Evolutionary conservation across 2,329 filamentous ascomycete species (phyloP), one percentile per base, ranked within the genome.

Genomic region (Colletotrichum horii): DNA sequence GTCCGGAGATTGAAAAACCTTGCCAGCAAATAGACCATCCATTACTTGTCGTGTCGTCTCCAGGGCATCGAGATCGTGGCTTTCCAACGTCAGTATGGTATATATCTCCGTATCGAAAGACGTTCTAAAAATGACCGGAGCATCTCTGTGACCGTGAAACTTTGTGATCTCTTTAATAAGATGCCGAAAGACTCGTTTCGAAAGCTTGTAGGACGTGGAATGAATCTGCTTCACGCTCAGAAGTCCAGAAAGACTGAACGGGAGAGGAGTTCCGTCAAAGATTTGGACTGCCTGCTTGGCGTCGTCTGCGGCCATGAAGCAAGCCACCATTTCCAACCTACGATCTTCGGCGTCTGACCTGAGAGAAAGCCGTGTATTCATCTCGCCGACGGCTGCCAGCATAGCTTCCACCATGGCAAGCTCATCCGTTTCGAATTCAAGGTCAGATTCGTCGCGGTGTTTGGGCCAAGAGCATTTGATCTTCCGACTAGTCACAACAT

Each of bases 201-300:
- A 75, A n/a, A 88, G 79, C 65, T 85, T 87, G 75, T 87, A 83
- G 61, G 83, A 84, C 15, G 82, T 83, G 0, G 83, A 82, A 16
- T 83, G 80, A 4, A 88, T 77, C 8, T 84, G 78, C n/a, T 80
- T 79, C 2, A 86, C 79, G 3, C 83, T 85, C 2, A 89, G 79
- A 36, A 81, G 85, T 1, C 79, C 82, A 1, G 66, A 77, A 6
- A 74, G 71, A 1, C 83, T 77, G 15, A 86, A 84, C 0, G 81
- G 76, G 8, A 88, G 55, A 4, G 64, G 67, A 8, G 26, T 80
- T 6, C 81, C 73, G 61, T 87, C 77, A 0, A 88, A 79, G 2
- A 74, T 71, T n/a, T 60, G 71, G 3, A 78, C 81, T 0, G 84
- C 86, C 12, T 82, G 77, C 56, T 77, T 77, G 0, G 87, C 87